These are phyloP conservation scores for Colletotrichum camelliae DNA, from an alignment of 2,329 filamentous ascomycete species.

Conservation along the genomic window DNA sequence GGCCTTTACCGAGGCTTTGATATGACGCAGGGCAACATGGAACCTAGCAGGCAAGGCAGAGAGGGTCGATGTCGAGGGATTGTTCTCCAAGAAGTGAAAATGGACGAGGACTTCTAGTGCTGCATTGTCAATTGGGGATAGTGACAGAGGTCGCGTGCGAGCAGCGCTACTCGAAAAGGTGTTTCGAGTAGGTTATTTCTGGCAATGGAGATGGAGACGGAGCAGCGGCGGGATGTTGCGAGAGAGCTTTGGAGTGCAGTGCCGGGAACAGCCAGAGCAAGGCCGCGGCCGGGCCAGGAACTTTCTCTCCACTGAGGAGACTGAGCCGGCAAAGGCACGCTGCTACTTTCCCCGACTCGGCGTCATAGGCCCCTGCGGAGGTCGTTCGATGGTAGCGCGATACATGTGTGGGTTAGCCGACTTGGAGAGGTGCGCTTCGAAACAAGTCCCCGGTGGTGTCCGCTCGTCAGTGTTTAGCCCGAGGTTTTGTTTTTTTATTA, in stretches of 20 bases:
- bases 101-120: neutral
- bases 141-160: conserved; percentile 8
- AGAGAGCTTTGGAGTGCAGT: conserved; percentile 9
- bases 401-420: conserved; percentile 3
- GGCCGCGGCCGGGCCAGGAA: conserved; percentile 13
- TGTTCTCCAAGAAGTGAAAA: neutral
- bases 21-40: conserved; percentile 26
- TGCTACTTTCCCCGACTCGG: conserved; percentile 16
- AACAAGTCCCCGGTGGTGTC: neutral
- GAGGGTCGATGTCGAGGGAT: neutral
- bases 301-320: conserved; percentile 7
- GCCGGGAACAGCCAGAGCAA: conserved; percentile 16
- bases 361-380: conserved; percentile 15
- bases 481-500: neutral
- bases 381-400: conserved; percentile 19
- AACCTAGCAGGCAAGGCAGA: neutral
- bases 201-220: conserved; percentile 13
- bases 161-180: neutral
- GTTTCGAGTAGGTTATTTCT: conserved; percentile 22
- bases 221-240: neutral
- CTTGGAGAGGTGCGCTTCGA: neutral
- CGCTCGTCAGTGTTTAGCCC: conserved; percentile 1
- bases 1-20: conserved; percentile 25
- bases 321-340: conserved; percentile 10
- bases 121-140: conserved; percentile 11